Evolutionary conservation across 2,329 filamentous ascomycete species (phyloP).

Genomic region (Microascus cirrosus): DNA sequence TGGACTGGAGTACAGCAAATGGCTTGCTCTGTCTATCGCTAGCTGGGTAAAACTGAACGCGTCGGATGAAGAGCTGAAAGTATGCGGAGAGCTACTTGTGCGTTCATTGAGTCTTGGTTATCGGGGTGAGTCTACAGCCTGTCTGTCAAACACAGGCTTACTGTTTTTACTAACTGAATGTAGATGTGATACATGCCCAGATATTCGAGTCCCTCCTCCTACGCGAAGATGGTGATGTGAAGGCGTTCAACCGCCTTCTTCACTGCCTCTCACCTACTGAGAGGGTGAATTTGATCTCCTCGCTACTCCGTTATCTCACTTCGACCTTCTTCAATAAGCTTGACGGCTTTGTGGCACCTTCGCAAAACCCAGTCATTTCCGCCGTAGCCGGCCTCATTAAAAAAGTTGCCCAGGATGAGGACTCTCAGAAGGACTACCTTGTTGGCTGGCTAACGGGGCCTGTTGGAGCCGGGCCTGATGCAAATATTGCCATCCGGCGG

Average conservation of each 20-base stretch:
- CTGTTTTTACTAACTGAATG: neutral
- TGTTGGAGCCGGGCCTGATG: conserved; percentile 53
- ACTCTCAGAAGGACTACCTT: conserved; percentile 40
- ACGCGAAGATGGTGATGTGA: conserved; percentile 10
- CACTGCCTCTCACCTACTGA: conserved; percentile 1
- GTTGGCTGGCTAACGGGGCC: conserved; percentile 50
- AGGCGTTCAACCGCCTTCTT: conserved; percentile 16
- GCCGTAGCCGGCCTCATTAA: conserved; percentile 48
- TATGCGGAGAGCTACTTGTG: conserved; percentile 36
- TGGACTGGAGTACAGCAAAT: conserved; percentile 53
- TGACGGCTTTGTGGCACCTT: conserved; percentile 14
- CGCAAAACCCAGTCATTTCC: conserved; percentile 25
- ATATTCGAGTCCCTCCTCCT: conserved; percentile 26
- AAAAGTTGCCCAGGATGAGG: conserved; percentile 32
- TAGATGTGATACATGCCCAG: conserved; percentile 6
- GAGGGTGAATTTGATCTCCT: conserved; percentile 14
- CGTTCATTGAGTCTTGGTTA: conserved; percentile 64
- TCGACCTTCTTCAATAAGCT: conserved; percentile 27
- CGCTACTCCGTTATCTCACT: conserved; percentile 28
- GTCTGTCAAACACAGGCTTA: neutral
- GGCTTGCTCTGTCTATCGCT: conserved; percentile 58
- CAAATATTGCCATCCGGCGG: conserved; percentile 54
- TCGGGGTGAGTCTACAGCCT: conserved; percentile 37
- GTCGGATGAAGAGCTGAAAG: conserved; percentile 24
- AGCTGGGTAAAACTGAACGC: conserved; percentile 23